phyloP scores from a whole-genome alignment of 495 filamentous ascomycete genomes.

The Daldinia grandis region DNA sequence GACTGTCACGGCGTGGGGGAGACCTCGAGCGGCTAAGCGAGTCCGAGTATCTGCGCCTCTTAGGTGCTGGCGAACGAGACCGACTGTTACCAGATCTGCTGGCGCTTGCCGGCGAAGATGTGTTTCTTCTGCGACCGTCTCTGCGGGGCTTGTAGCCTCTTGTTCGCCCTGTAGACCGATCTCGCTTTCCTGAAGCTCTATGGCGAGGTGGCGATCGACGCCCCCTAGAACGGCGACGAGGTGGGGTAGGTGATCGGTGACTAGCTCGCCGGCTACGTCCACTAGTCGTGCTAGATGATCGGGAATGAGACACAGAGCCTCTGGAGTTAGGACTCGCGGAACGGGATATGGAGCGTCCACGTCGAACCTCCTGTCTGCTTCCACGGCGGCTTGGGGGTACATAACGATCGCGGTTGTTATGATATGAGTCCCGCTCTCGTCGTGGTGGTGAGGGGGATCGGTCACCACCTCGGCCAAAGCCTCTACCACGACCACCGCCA shows the following conservation, averaged over 20 bases:
- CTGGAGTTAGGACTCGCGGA: constrained; percentile 40
- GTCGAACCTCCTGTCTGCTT: constrained; percentile 44
- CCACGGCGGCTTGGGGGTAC: constrained; percentile 56
- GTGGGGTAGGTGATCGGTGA: constrained; percentile 51
- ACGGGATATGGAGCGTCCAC: constrained; percentile 45
- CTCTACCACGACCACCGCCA: constrained; percentile 56
- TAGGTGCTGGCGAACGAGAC: constrained; percentile 45
- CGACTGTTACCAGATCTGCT: constrained; percentile 41
- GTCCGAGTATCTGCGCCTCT: constrained; percentile 45
- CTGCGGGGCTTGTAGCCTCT: constrained; percentile 36
- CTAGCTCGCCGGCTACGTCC: constrained; percentile 46
- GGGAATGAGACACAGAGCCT: constrained; percentile 46
- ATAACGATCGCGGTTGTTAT: constrained; percentile 58
- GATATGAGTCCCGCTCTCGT: constrained; percentile 53
- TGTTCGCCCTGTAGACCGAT: constrained; percentile 50
- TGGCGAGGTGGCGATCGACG: constrained; percentile 56
- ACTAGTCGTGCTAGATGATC: constrained; percentile 44
- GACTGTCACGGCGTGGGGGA: constrained; percentile 39
- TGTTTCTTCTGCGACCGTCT: constrained; percentile 45
- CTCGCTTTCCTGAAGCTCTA: constrained; percentile 51
- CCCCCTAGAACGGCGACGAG: constrained; percentile 47
- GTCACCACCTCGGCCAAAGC: constrained; percentile 52
- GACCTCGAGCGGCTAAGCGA: constrained; percentile 52
- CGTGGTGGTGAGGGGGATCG: constrained; percentile 72
- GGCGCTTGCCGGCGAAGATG: constrained; percentile 38